Conservation (phyloP, 495 filamentous ascomycete genomes). For the Aspergillus asperescens region DNA sequence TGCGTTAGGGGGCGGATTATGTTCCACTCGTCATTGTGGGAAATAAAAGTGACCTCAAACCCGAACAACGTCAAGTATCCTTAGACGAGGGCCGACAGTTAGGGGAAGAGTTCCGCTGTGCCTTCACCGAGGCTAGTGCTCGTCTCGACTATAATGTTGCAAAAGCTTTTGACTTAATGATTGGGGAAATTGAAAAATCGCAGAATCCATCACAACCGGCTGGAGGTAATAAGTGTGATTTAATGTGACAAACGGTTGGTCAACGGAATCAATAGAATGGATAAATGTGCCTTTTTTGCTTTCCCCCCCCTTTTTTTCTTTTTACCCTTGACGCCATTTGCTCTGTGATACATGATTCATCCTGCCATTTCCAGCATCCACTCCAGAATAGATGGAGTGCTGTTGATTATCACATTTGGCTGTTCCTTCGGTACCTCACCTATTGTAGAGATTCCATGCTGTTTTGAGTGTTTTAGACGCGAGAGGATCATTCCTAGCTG, state of each 20-base stretch:
- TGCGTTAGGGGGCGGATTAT: conserved; percentile 73
- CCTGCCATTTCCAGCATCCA: too few species aligned
- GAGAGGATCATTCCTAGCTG: too few species aligned
- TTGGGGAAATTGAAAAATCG: conserved; percentile 89
- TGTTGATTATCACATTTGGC: too few species aligned
- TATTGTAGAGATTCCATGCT: too few species aligned
- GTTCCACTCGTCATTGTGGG: conserved; percentile 92
- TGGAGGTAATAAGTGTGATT: conserved; percentile 67
- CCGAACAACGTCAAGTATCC: conserved; percentile 88
- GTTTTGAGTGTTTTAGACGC: too few species aligned
- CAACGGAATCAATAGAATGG: background rate
- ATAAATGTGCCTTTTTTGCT: background rate
- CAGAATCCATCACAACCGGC: conserved; percentile 84
- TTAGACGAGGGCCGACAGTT: conserved; percentile 75
- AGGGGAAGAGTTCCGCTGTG: conserved; percentile 81
- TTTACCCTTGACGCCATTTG: too few species aligned
- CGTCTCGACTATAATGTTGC: conserved; percentile 88
- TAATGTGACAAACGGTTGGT: conserved; percentile 60
- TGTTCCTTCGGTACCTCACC: too few species aligned
- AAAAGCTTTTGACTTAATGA: conserved; percentile 91
- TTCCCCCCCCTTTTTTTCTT: background rate
- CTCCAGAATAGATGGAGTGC: too few species aligned
- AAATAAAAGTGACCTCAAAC: conserved; percentile 92
- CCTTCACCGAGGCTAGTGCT: conserved; percentile 90
- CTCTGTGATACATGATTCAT: too few species aligned